Base-by-base conservation (phyloP, 192 early-diverging fungal species). In the Linnemannia exigua region DNA sequence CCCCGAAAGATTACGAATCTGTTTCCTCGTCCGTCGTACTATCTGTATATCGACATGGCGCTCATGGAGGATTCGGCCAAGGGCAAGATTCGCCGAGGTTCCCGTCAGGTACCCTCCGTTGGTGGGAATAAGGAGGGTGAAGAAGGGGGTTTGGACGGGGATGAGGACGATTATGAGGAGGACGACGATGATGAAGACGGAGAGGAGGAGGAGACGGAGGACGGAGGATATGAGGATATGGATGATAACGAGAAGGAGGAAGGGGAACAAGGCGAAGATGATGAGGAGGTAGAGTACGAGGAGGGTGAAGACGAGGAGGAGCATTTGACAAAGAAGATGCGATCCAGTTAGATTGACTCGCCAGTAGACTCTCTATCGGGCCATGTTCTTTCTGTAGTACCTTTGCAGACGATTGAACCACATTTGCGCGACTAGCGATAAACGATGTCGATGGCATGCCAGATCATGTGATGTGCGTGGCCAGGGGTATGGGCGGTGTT, bases 1-100 rank as follows among this genome's bases (percentile, higher is more conserved):
- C 50, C 76, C 28, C 74, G 84, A 44, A 86, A 80, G 66, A 61
- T 86, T 31, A 86, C 84, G 3, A 86, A 74, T 51, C 48, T 70
- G 28, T 77, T 77, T 61, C 37, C 77, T 1, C 51, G 19, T 35
- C 74, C 74, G 11, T 74, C 52, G 1, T 86, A 86, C 36, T 86
- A 86, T 51, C 28, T 33, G 28, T 80, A 73, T 17, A 25, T 86
- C 63, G 75, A 86, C 63, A 86, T 77, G 74, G 54, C 33, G 1
- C 63, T 86, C 3, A 63, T 80, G 17, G 51, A 54, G 35, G 20
- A 31, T 11, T 28, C 20, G 3, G 33, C 9, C 14, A 3, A 48
- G 14, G 77, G 69, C 67, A 44, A 25, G 67, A 12, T 28, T 9
- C 46, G 35, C 16, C 22, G 35, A 8, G 50, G 31, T 36, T 22